Conservation (phyloP, 176 grass and related monocot species). For the Lolium rigidum region DNA sequence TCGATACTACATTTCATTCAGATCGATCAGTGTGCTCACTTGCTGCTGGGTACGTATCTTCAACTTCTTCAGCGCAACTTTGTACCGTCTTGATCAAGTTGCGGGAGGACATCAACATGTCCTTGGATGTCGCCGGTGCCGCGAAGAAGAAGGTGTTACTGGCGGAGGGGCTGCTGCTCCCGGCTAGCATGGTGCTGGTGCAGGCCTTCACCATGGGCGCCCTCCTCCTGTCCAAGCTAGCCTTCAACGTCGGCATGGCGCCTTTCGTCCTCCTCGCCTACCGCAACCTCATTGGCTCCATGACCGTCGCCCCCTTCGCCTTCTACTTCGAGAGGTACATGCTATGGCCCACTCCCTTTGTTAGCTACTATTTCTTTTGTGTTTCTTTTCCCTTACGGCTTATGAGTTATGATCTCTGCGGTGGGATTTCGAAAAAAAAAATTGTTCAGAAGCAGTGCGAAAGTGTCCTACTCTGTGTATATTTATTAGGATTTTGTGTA, state of each 20-base stretch:
- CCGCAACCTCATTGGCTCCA: slow-evolving; percentile 50
- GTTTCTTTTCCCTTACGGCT: neutral
- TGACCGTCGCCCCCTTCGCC: slow-evolving; percentile 42
- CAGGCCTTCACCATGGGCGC: slow-evolving; percentile 49
- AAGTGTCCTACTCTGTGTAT: neutral
- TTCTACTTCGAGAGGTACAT: slow-evolving; percentile 51
- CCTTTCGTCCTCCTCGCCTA: slow-evolving; percentile 57
- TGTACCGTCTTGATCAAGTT: neutral
- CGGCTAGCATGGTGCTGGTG: slow-evolving; percentile 55
- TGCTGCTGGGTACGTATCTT: neutral
- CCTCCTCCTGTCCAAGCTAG: slow-evolving; percentile 52
- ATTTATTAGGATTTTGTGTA: neutral
- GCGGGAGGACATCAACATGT: neutral
- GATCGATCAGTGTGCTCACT: neutral
- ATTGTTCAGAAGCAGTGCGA: neutral
- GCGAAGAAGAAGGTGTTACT: neutral
- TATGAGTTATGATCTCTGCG: neutral
- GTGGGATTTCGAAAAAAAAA: neutral
- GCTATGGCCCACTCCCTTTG: neutral
- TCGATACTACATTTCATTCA: neutral
- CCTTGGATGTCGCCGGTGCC: neutral
- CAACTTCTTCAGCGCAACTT: neutral
- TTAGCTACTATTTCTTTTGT: neutral
- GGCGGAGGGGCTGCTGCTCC: slow-evolving; percentile 38
- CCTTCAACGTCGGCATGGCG: slow-evolving; percentile 50